Evolutionary conservation across 2,329 filamentous ascomycete species (phyloP).

Genomic region (Verticillium isaacii): DNA sequence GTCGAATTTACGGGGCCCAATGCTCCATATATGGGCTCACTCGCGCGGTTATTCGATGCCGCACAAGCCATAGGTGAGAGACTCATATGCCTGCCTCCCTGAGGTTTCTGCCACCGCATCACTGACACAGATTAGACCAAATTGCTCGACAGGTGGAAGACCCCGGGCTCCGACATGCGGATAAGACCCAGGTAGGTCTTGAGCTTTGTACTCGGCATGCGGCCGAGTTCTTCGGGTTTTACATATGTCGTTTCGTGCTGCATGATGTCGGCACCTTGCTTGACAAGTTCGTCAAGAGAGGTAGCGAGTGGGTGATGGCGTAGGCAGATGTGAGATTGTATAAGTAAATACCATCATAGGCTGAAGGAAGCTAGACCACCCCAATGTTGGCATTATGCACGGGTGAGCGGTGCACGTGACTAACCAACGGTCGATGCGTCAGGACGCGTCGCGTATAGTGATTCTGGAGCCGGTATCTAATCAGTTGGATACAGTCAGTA

Average conservation of each 20-base stretch:
- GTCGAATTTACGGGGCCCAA: slow-evolving; percentile 78
- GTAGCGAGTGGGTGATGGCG: slow-evolving; percentile 81
- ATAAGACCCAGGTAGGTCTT: slow-evolving; percentile 90
- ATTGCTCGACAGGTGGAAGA: slow-evolving; percentile 95
- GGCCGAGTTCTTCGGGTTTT: slow-evolving; percentile 96
- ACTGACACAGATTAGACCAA: slow-evolving; percentile 61
- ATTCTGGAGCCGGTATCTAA: too few relatives aligned
- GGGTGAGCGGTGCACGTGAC: too few relatives aligned
- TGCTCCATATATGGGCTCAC: slow-evolving; percentile 82
- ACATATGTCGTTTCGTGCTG: slow-evolving; percentile 91
- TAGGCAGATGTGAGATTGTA: slow-evolving; percentile 7
- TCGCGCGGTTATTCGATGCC: slow-evolving; percentile 88
- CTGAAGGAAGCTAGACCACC: too few relatives aligned
- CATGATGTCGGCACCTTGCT: slow-evolving; percentile 77
- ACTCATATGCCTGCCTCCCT: neutral
- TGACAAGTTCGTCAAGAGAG: slow-evolving; percentile 95
- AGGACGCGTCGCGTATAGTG: neutral
- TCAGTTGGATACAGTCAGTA: neutral
- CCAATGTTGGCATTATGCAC: too few relatives aligned
- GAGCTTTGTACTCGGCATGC: slow-evolving; percentile 91
- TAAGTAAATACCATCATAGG: too few relatives aligned
- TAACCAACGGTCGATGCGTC: too few relatives aligned
- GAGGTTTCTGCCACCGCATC: neutral
- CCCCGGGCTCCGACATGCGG: slow-evolving; percentile 83
- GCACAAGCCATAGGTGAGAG: slow-evolving; percentile 83